phyloP scores from a whole-genome alignment of 2,329 filamentous ascomycete genomes.

The Blastomyces gilchristii region DNA sequence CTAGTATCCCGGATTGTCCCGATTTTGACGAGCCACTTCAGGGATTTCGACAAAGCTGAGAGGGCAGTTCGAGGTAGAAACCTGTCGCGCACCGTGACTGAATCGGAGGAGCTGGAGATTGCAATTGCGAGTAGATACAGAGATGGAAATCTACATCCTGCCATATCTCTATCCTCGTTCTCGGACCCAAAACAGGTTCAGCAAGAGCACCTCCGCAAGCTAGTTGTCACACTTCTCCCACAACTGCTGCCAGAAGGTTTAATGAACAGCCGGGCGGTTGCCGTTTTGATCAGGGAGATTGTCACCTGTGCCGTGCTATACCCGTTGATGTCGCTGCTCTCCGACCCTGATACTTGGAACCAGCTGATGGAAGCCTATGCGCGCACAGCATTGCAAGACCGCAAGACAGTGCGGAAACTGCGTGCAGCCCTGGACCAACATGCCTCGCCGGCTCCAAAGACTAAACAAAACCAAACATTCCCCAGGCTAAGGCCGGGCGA shows the following conservation, averaged over 20 bases:
- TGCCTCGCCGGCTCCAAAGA: conserved; percentile 66
- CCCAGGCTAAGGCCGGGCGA: conserved; percentile 73
- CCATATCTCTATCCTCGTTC: conserved; percentile 65
- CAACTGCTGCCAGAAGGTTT: conserved; percentile 62
- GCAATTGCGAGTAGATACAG: conserved; percentile 92
- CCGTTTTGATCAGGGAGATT: conserved; percentile 74
- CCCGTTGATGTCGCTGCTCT: conserved; percentile 67
- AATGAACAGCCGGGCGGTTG: conserved; percentile 69
- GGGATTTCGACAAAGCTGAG: conserved; percentile 85
- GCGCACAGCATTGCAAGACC: conserved; percentile 79
- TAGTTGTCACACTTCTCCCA: conserved; percentile 63
- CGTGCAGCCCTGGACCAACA: conserved; percentile 89
- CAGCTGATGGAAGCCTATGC: conserved; percentile 86
- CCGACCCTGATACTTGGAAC: conserved; percentile 96
- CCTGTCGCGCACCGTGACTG: conserved; percentile 79
- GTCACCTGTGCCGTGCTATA: conserved; percentile 84
- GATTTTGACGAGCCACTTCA: conserved; percentile 77
- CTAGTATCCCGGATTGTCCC: conserved; percentile 75
- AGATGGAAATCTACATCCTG: conserved; percentile 78
- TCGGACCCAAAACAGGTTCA: conserved; percentile 76
- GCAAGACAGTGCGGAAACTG: conserved; percentile 86
- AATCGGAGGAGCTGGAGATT: conserved; percentile 89
- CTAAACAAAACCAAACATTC: conserved; percentile 55
- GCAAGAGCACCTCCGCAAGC: conserved; percentile 74
- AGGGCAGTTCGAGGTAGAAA: conserved; percentile 75